Evolutionary conservation across 2,329 filamentous ascomycete species (phyloP).

Genomic region (Aureobasidium leucospermi): DNA sequence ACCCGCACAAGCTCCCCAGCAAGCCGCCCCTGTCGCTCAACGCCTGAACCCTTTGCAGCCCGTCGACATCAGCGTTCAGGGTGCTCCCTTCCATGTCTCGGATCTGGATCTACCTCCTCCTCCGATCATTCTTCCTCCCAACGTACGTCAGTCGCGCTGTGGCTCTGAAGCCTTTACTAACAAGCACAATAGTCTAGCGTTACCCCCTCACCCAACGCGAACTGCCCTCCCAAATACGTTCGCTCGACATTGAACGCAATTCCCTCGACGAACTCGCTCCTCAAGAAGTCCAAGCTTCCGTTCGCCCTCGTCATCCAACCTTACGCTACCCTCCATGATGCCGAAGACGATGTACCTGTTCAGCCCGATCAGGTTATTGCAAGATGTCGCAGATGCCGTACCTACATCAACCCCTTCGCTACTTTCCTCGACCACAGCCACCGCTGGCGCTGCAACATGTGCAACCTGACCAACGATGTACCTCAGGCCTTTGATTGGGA

Average conservation of each 20-base stretch:
- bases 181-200: constrained; percentile 61
- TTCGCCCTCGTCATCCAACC: constrained; percentile 95
- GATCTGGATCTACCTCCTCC: constrained; percentile 89
- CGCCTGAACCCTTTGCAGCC: constrained; percentile 82
- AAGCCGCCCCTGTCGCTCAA: constrained; percentile 44
- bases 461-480: constrained; percentile 95
- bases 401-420: constrained; percentile 97
- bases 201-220: constrained; percentile 82
- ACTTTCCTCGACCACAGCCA: constrained; percentile 95
- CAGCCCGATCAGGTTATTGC: constrained; percentile 97
- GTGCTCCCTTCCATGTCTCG: constrained; percentile 86
- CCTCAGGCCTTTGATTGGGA: constrained; percentile 99
- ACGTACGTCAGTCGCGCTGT: constrained; percentile 54
- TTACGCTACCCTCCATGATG: constrained; percentile 85
- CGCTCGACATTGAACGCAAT: constrained; percentile 92
- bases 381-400: constrained; percentile 87
- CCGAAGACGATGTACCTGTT: constrained; percentile 83
- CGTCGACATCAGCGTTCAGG: constrained; percentile 67
- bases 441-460: constrained; percentile 99
- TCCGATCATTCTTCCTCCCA: constrained; percentile 81
- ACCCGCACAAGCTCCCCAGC: constrained; percentile 43
- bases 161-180: constrained; percentile 14
- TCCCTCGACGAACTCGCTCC: constrained; percentile 80
- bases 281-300: constrained; percentile 95
- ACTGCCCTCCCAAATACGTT: constrained; percentile 89